phyloP scores from a whole-genome alignment of 73 alveolate species.

The Urostyla sp. region DNA sequence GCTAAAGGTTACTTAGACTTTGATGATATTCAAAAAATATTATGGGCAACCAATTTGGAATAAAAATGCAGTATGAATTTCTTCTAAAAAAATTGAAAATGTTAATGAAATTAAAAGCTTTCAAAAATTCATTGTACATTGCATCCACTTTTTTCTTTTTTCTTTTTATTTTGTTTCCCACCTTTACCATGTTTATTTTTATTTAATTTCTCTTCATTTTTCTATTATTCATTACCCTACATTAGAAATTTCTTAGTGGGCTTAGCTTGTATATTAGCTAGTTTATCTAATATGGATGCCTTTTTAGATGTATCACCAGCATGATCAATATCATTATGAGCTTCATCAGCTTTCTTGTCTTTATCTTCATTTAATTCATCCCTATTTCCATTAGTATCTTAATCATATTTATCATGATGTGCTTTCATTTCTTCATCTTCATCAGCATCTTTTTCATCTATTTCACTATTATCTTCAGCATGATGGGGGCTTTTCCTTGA shows the following conservation, averaged over 20 bases:
- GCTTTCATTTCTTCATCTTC: constrained; percentile 1
- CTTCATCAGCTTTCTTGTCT: constrained; percentile 16
- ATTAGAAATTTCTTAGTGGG: constrained; percentile 44
- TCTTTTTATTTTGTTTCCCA: constrained; percentile 8
- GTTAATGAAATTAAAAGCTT: neutral
- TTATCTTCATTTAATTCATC: neutral
- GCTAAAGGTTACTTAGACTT: constrained; percentile 59
- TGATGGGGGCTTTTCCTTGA: neutral
- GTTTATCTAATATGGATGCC: constrained; percentile 36
- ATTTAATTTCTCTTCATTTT: neutral
- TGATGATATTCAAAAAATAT: constrained; percentile 62
- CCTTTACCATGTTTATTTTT: constrained; percentile 20
- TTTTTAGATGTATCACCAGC: constrained; percentile 44
- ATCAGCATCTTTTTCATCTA: constrained; percentile 2
- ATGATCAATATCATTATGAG: neutral
- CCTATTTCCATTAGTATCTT: neutral
- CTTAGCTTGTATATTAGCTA: constrained; percentile 10
- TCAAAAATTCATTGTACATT: constrained; percentile 4
- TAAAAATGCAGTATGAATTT: constrained; percentile 63
- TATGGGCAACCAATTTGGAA: constrained; percentile 71
- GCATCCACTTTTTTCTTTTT: neutral
- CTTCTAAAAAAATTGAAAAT: constrained; percentile 28
- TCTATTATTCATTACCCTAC: constrained; percentile 19
- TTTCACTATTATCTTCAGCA: neutral
- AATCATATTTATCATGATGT: constrained; percentile 22